Evolutionary conservation across 2,329 filamentous ascomycete species (phyloP).

Genomic region (Beauveria scarabaeidicola): DNA sequence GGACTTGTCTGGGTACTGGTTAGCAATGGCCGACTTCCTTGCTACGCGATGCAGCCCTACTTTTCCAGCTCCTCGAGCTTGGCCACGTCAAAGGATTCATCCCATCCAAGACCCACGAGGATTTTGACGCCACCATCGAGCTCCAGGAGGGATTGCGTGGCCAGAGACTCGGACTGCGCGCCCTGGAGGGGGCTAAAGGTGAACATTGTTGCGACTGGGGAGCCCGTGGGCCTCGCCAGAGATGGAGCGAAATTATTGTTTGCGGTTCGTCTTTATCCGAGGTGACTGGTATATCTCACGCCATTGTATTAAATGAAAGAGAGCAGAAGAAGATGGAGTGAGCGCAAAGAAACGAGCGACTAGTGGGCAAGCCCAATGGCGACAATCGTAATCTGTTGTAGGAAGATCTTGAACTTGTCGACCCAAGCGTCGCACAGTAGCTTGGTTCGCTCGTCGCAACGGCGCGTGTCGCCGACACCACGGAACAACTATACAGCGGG

Average conservation of each 20-base stretch:
- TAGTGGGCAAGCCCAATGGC: not conserved
- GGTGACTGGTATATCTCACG: not conserved
- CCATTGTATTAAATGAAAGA: not conserved
- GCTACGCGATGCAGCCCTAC: constrained; percentile 37
- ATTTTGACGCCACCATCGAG: constrained; percentile 96
- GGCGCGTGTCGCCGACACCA: not conserved
- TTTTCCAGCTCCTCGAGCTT: constrained; percentile 85
- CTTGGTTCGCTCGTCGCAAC: not conserved
- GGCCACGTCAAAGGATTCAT: constrained; percentile 75
- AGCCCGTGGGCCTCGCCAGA: not conserved
- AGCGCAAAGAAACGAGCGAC: not conserved
- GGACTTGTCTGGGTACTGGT: constrained; percentile 53
- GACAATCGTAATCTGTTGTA: not conserved
- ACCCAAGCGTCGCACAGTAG: not conserved
- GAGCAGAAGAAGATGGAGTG: no score
- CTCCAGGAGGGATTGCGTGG: constrained; percentile 91
- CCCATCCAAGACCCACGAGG: constrained; percentile 91
- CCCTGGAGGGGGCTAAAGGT: constrained; percentile 89
- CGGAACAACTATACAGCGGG: constrained; percentile 9
- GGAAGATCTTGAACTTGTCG: not conserved
- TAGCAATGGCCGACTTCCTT: constrained; percentile 15
- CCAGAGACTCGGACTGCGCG: constrained; percentile 76
- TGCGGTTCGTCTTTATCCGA: not conserved
- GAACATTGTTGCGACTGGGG: constrained; percentile 61
- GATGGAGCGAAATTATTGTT: not conserved